Evolutionary conservation across 176 grass and related monocot species (phyloP), one percentile per base, ranked within the genome.

Genomic region (Paspalum notatum): DNA sequence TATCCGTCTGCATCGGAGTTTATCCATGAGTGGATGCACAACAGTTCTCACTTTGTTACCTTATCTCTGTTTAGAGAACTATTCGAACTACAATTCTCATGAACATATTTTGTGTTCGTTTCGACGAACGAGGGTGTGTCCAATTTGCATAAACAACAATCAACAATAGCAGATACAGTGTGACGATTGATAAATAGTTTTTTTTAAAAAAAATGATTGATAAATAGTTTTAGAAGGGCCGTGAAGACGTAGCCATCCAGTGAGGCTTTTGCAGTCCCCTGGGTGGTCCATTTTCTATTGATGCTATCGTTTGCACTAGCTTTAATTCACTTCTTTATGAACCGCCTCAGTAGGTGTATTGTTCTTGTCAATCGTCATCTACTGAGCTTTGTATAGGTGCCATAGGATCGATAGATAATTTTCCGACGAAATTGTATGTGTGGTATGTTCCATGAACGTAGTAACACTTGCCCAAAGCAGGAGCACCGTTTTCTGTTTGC

Each of bases 331-430:
- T 50, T 44, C 61, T 59, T 74, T 55, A 45, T 88, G 69, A 57
- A 70, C 54, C 25, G 7, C 38, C 24, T 63, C 39, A 48, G 80
- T 89, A 75, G 82, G 76, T 89, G 17, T 67, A 41, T 47, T 25
- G 82, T 80, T 89, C 76, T 62, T 85, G 25, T 89, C 82, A 80
- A 18, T 62, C n/a, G 0, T 8, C 72, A 56, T 78, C 66, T 7
- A 56, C 32, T 15, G 47, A 65, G 57, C 66, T 72, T 77, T 62
- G 57, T 6, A 62, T 42, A 40, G 4, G 49, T 78, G 14, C 53
- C 21, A 37, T 53, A 48, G 32, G 38, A 53, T 38, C 7, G 54
- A 20, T 59, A 71, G 25, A 64, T 63, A 50, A 26, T 70, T 70
- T 54, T 57, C 47, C 26, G 22, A 12, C 6, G 46, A 69, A 55